A percentile compares a stretch with the other conserved stretches of the same genome.
Conservation (phyloP, 208 protist genomes). For the Lotmaria passim region DNA sequence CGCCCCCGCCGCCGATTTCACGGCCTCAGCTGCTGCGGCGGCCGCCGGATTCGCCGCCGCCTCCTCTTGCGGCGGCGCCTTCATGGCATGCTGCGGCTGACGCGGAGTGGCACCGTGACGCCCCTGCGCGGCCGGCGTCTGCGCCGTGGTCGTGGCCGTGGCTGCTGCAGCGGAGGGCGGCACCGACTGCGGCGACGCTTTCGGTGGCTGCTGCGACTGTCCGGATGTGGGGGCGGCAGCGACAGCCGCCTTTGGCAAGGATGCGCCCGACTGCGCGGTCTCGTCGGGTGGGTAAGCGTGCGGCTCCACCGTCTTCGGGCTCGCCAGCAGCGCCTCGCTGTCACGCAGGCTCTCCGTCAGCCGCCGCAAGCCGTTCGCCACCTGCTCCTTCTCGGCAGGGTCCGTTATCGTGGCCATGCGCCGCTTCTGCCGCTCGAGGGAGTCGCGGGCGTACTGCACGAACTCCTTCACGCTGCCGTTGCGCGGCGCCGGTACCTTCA, state of each 20-base stretch:
- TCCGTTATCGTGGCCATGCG: conserved; percentile 30
- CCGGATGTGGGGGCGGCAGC: not conserved
- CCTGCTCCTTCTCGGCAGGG: conserved; percentile 33
- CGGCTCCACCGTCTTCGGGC: conserved; percentile 36
- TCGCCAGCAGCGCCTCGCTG: conserved; percentile 46
- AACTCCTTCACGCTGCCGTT: conserved; percentile 68
- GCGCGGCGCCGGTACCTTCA: conserved; percentile 36
- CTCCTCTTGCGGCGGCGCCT: conserved; percentile 17
- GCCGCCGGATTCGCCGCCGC: not conserved
- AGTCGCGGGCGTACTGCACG: conserved; percentile 34
- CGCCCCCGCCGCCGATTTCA: no score
- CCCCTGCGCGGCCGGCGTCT: not conserved
- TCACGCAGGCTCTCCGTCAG: conserved; percentile 50
- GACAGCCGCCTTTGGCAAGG: not conserved
- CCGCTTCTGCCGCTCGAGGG: conserved; percentile 34
- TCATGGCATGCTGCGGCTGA: conserved; percentile 7
- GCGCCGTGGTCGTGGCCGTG: not conserved
- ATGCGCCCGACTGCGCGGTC: not conserved
- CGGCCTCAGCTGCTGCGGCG: not conserved
- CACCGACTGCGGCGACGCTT: conserved; percentile 5
- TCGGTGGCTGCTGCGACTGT: conserved; percentile 4
- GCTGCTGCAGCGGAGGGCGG: not conserved
- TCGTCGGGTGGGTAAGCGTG: conserved; percentile 38
- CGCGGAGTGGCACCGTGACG: not conserved
- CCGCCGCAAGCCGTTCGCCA: conserved; percentile 31